A percentile compares a stretch with the other conserved stretches of the same genome.
phyloP scores from a whole-genome alignment of 257 asterid species.

The Nicotiana knightiana region DNA sequence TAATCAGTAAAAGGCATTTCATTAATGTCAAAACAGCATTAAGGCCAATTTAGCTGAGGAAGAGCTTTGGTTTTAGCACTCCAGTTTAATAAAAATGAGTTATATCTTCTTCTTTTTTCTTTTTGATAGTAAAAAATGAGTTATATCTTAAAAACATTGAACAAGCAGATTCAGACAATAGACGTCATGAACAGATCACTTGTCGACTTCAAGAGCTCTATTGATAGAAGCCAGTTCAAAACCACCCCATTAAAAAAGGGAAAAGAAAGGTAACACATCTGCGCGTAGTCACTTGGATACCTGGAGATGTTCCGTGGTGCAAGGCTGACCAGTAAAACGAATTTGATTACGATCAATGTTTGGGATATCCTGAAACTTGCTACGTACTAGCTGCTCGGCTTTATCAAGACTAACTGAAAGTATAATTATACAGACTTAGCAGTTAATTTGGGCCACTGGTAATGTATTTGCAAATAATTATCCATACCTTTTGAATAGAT shows the following conservation, averaged over 20 bases:
- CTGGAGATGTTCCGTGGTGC: conserved; percentile 77
- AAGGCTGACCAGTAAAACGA: conserved; percentile 77
- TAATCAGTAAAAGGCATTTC: too few relatives aligned
- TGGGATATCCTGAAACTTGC: conserved; percentile 76
- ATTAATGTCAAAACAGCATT: too few relatives aligned
- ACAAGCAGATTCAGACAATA: not conserved
- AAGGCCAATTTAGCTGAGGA: too few relatives aligned
- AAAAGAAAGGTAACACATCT: not conserved
- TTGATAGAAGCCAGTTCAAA: not conserved
- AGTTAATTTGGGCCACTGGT: conserved; percentile 9
- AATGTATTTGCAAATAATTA: conserved; percentile 16
- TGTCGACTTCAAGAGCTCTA: not conserved
- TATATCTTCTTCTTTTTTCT: too few relatives aligned
- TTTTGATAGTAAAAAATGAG: not conserved
- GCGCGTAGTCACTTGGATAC: conserved; percentile 22
- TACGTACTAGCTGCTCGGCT: conserved; percentile 62
- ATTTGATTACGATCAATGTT: conserved; percentile 51
- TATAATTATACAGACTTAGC: conserved; percentile 17
- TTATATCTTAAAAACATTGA: too few relatives aligned
- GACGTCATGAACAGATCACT: not conserved
- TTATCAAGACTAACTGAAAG: conserved; percentile 69
- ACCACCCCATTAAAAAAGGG: not conserved
- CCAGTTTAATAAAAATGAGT: not conserved
- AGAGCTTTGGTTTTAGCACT: not conserved
- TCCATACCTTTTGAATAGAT: conserved; percentile 75